These are phyloP conservation scores for Sporothrix variecibatus DNA, from an alignment of 2,329 filamentous ascomycete genomes.

Conservation along the genomic window DNA sequence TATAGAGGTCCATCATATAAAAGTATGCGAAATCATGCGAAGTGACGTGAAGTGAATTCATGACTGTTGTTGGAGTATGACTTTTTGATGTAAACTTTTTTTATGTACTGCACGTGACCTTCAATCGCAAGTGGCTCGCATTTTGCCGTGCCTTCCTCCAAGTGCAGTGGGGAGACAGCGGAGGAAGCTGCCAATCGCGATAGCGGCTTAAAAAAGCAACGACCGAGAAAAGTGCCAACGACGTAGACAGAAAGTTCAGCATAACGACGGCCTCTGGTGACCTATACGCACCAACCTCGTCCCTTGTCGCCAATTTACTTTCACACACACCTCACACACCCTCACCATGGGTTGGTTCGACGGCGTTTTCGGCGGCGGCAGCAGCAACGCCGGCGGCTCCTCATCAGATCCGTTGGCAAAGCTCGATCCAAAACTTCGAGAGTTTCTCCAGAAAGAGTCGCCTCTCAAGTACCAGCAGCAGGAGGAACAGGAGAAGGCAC, in stretches of 20 bases:
- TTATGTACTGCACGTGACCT: conserved; percentile 11
- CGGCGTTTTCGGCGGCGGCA: conserved; percentile 45
- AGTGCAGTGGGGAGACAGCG: not conserved
- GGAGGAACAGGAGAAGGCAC: conserved; percentile 31
- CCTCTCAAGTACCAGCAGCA: conserved; percentile 57
- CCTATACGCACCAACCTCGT: not conserved
- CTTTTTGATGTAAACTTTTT: not conserved
- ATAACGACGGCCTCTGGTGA: not conserved
- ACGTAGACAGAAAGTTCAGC: not conserved
- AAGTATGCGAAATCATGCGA: not conserved
- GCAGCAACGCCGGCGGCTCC: conserved; percentile 37
- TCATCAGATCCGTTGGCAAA: conserved; percentile 68
- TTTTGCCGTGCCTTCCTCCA: not conserved
- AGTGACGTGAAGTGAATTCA: not conserved
- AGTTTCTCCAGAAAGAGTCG: conserved; percentile 82
- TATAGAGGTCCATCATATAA: not conserved
- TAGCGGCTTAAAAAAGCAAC: conserved; percentile 20
- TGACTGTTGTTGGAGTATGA: not conserved
- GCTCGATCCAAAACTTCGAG: conserved; percentile 79
- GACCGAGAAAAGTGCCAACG: not conserved
- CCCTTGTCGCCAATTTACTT: not conserved
- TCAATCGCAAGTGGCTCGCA: not conserved
- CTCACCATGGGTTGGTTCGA: conserved; percentile 59
- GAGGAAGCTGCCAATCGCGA: conserved; percentile 17
- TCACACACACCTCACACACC: not conserved